Percentiles rank a stretch among this genome's conserved stretches.
Conservation (phyloP, 148 eudicot species). For the Rhododendron ovatum region DNA sequence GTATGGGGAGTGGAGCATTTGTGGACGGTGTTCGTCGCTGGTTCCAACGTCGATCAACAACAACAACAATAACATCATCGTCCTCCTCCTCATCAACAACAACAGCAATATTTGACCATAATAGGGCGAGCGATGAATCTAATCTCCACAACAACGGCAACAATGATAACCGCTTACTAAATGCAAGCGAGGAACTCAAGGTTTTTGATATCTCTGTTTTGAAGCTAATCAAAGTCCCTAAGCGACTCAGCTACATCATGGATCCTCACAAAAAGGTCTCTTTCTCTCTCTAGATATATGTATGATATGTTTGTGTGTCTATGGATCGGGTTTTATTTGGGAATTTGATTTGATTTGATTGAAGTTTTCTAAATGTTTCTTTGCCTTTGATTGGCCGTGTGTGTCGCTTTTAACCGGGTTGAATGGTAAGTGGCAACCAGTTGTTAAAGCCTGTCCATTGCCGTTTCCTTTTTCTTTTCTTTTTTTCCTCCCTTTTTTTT, state of each 20-base stretch:
- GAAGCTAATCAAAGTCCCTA: constrained; percentile 57
- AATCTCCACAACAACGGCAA: constrained; percentile 12
- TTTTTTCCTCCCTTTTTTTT: not conserved
- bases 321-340: not conserved
- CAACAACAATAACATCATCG: not conserved
- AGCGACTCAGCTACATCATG: constrained; percentile 38
- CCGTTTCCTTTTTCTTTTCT: not conserved
- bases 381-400: not conserved
- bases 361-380: not conserved
- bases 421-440: not conserved
- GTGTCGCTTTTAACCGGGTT: not conserved
- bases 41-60: constrained; percentile 54
- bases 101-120: not conserved
- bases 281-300: not conserved
- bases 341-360: not conserved
- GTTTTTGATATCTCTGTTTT: constrained; percentile 57
- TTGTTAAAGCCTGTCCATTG: not conserved
- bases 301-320: not conserved
- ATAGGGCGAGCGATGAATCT: not conserved
- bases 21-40: constrained; percentile 84
- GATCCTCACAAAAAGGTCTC: constrained; percentile 76
- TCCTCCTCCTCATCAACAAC: not conserved
- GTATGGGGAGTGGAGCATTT: constrained; percentile 47
- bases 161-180: not conserved
- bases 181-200: constrained; percentile 16